Evolutionary conservation across 2,329 filamentous ascomycete species (phyloP), one percentile per base, ranked within the genome.

Genomic region (Fusarium begoniae): DNA sequence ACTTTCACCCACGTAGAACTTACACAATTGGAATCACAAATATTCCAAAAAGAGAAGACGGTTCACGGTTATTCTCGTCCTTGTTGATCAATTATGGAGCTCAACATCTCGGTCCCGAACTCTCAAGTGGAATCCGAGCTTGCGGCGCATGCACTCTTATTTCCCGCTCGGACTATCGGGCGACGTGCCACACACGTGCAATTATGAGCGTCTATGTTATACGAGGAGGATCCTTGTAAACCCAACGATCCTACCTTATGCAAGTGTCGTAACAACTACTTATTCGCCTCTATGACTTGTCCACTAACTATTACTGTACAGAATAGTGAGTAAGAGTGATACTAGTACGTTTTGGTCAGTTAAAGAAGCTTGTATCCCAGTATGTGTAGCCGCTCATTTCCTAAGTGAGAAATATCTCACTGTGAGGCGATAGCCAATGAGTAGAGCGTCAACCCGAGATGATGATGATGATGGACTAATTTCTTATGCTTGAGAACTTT

Each of bases 321-420:
- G 0, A 24, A 18, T 9, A 6, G 2, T 13, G 1, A n/a, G 10
- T 4, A 22, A 0, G 18, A 7, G 8, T 40, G 10, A 6, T 17
- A 2, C 20, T 10, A 18, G 8, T 40, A 12, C 2, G 4, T 0
- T 10, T 26, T 54, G 10, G 10, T 18, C 1, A 4, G 20, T 5
- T 54, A 40, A 14, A 8, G 24, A 3, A 5, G 0, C 8, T n/a
- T n/a, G 51, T 40, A 55, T 18, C 5, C 2, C 2, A 2, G 7
- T 12, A 28, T 38, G 24, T 13, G 13, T 38, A 18, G 51, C 20
- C 35, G 51, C 51, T 55, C 51, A 41, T 28, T 55, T 30, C 51
- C 24, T n/a, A 28, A 8, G 3, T 14, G 35, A 14, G 51, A 30
- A 55, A 41, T 30, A 26, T 3, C 26, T 43, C 59, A 44, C 1